phyloP scores from a whole-genome alignment of 1,284 basidiomycete species.

The Ceratobasidium sp. region DNA sequence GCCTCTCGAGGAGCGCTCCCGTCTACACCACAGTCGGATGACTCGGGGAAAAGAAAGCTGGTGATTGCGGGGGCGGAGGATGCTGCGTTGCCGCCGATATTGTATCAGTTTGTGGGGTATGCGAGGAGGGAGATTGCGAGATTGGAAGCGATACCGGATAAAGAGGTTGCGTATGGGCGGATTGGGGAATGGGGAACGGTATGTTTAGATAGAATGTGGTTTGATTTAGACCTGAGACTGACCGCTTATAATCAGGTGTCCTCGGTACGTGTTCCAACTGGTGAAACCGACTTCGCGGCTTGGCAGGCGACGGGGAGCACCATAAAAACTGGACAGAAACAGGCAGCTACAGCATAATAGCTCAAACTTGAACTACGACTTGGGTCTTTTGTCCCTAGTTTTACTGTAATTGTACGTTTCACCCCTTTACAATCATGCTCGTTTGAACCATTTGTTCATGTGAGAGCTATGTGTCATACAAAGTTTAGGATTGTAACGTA shows the following conservation, averaged over 20 bases:
- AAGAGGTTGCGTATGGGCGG: slow-evolving; percentile 58
- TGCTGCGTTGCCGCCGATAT: slow-evolving; percentile 80
- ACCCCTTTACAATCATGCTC: background rate
- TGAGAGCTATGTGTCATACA: too few relatives aligned
- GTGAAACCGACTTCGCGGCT: slow-evolving; percentile 46
- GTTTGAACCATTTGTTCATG: background rate
- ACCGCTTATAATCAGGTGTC: background rate
- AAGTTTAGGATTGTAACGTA: background rate
- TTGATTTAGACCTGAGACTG: background rate
- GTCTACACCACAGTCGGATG: slow-evolving; percentile 50
- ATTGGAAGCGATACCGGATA: slow-evolving; percentile 80
- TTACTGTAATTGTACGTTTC: background rate
- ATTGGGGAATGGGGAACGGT: slow-evolving; percentile 46
- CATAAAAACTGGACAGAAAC: slow-evolving; percentile 48
- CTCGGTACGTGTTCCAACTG: background rate
- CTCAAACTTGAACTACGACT: background rate
- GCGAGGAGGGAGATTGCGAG: slow-evolving; percentile 82
- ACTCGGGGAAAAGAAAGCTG: slow-evolving; percentile 67
- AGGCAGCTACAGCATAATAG: slow-evolving; percentile 46
- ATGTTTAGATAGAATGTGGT: slow-evolving; percentile 10
- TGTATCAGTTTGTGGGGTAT: slow-evolving; percentile 83
- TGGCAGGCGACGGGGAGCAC: slow-evolving; percentile 48
- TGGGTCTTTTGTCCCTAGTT: background rate
- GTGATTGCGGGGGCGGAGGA: slow-evolving; percentile 66
- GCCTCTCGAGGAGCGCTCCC: slow-evolving; percentile 71